A percentile compares a stretch with the other conserved stretches of the same genome.
Evolutionary conservation across 2,329 filamentous ascomycete species (phyloP).

Genomic region (Botryosphaeria dothidea): DNA sequence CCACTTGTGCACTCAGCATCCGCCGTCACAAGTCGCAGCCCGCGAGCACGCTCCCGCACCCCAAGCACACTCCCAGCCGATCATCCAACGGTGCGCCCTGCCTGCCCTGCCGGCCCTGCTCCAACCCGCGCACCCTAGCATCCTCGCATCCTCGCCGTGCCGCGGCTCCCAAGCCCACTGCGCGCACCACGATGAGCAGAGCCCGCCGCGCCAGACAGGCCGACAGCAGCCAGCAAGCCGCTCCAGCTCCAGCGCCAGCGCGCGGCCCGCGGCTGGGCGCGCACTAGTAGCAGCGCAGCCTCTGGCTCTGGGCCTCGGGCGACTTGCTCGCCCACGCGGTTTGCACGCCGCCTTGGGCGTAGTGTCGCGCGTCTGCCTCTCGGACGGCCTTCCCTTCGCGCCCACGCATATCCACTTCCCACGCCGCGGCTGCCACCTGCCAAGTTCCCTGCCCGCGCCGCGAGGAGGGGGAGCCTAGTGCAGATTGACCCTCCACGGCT

Average conservation of each 20-base stretch:
- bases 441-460: slow-evolving; percentile 4
- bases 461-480: neutral
- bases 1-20: slow-evolving; percentile 16
- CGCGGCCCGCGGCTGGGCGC: slow-evolving; percentile 5
- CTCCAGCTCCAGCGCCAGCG: neutral
- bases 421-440: neutral
- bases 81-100: slow-evolving; percentile 13
- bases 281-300: neutral
- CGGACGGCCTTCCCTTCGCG: slow-evolving; percentile 12
- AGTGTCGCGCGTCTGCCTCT: neutral
- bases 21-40: slow-evolving; percentile 11
- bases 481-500: neutral
- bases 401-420: neutral
- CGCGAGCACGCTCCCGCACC: neutral
- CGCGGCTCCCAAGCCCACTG: no score
- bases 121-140: neutral
- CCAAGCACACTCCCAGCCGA: slow-evolving; percentile 1
- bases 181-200: no score
- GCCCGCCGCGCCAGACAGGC: neutral
- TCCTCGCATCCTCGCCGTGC: neutral
- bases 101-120: neutral
- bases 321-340: slow-evolving; percentile 3
- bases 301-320: slow-evolving; percentile 7
- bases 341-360: slow-evolving; percentile 5
- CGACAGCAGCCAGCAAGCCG: neutral